Percentiles rank a stretch among this genome's conserved stretches.
Evolutionary conservation across 306 rosid species (phyloP).

Genomic region (Rosa chinensis): DNA sequence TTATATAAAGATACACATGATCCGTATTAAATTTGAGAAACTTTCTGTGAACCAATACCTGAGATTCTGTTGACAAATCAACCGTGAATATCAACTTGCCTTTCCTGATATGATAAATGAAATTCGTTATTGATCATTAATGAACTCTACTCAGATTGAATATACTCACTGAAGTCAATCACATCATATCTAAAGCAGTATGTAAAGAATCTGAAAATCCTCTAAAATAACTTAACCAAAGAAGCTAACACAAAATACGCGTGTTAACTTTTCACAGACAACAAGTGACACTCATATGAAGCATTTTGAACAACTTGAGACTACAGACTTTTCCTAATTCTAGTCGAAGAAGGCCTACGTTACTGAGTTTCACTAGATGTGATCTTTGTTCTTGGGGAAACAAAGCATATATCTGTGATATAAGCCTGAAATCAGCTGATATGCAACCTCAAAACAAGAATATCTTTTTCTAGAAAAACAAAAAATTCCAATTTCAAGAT

Average conservation of each 20-base stretch:
- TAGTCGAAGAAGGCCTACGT: background rate
- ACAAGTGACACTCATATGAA: no score
- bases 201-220: no score
- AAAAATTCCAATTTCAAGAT: background rate
- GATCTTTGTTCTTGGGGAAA: background rate
- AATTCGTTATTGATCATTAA: background rate
- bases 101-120: constrained; percentile 1
- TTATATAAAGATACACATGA: background rate
- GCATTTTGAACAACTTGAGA: no score
- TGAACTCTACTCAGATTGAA: constrained; percentile 1
- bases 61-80: background rate
- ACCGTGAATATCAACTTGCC: background rate
- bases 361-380: background rate
- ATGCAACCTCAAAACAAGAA: background rate
- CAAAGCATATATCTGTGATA: background rate
- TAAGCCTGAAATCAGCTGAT: background rate
- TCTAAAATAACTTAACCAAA: background rate
- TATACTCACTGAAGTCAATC: background rate
- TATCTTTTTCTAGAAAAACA: background rate
- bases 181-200: background rate
- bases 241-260: no score
- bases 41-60: background rate
- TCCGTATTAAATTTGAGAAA: background rate
- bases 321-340: no score
- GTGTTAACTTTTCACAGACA: no score